Conservation (phyloP, 768 basidiomycete genomes). For the Daedaleopsis nitida region DNA sequence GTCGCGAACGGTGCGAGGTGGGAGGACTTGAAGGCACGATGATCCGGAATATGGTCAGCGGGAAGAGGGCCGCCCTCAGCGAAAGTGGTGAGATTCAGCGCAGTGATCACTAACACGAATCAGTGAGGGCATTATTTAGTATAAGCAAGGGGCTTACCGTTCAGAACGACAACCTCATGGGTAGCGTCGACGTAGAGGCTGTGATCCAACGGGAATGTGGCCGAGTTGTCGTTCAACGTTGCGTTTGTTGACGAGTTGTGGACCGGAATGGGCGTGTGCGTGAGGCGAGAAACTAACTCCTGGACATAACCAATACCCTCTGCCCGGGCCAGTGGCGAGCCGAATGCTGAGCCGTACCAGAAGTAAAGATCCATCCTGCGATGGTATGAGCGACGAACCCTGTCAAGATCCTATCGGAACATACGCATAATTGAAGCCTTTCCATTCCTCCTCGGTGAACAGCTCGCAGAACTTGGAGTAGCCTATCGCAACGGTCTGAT, state of each 20-base stretch:
- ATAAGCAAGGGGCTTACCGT: constrained; percentile 50
- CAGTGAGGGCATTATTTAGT: background rate
- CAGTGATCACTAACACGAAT: constrained; percentile 64
- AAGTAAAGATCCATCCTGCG: constrained; percentile 64
- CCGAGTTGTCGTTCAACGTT: constrained; percentile 68
- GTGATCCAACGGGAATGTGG: constrained; percentile 72
- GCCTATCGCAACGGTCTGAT: constrained; percentile 84
- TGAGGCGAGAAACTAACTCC: constrained; percentile 82
- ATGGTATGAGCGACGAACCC: background rate
- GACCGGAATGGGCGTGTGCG: constrained; percentile 65
- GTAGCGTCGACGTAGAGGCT: constrained; percentile 86
- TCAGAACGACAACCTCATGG: constrained; percentile 90
- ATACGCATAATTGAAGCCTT: constrained; percentile 86
- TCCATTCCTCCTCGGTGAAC: constrained; percentile 92
- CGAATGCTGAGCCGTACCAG: constrained; percentile 74
- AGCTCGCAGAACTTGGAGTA: constrained; percentile 91
- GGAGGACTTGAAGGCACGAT: constrained; percentile 71
- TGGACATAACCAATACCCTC: constrained; percentile 82
- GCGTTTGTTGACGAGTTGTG: constrained; percentile 87
- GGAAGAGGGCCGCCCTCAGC: constrained; percentile 76
- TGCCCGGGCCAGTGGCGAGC: constrained; percentile 75
- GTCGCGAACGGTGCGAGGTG: constrained; percentile 87
- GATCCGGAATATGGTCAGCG: constrained; percentile 63
- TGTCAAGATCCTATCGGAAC: constrained; percentile 27
- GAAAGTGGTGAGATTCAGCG: constrained; percentile 79